Base-by-base conservation (phyloP, 202 grass and related monocot species). In the Schoenoplectus triqueter region DNA sequence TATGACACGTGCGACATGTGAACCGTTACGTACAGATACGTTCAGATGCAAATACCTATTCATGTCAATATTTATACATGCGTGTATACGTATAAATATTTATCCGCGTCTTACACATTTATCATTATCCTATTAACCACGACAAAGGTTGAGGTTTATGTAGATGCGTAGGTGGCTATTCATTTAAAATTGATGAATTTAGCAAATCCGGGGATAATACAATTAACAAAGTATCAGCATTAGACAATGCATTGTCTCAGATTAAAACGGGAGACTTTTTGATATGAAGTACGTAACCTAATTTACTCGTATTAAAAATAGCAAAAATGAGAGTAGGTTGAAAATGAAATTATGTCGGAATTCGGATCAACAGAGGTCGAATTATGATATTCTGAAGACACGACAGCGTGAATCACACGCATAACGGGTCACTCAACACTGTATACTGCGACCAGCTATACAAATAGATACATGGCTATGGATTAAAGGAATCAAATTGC, bases 241-340 rank as follows among this genome's bases (percentile, higher is more conserved):
- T 4, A 62, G 59, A 3, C 59, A 62, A 62, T 18, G 56, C 56
- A 47, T 15, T 59, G 15, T 49, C 45, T 3, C 3, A 7, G 70
- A 14, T 50, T n/a, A 17, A 17, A 71, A 47, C 3, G 19, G 48
- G 17, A 4, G 5, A 17, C 5, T 56, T 60, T 1, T 6, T 1
- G 6, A 56, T 7, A 14, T 41, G 3, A 41, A 56, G 19, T 57
- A 77, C 49, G 21, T 15, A 41, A 77, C 49, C 11, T 15, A 41
- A 54, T 75, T 39, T 14, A 1, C 48, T 55, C 49, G 48, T 6
- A 57, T 78, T 78, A 57, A 59, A 78, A 78, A 59, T 57, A 78
- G 73, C 5, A 78, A 77, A 78, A 41, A 77, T 6, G 47, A 74
- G 46, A 13, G 48, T 59, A 76, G 8, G 2, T 20, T 52, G 52